Conservation (phyloP, 2,329 filamentous ascomycete species). For the Phaeosphaeriaceae sp. region DNA sequence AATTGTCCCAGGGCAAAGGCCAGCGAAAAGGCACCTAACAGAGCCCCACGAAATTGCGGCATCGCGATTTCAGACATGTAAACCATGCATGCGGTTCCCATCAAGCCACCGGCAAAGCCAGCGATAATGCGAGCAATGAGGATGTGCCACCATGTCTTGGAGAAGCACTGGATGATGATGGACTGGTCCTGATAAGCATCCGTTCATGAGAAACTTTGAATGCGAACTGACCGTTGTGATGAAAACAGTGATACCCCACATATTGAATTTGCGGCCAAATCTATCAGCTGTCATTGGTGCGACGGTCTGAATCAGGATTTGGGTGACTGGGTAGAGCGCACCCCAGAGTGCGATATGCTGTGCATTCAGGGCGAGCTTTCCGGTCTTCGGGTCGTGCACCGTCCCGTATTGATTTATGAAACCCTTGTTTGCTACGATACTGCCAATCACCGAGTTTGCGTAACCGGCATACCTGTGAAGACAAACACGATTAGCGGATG, state of each 20-base stretch:
- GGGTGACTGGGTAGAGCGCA: conserved; percentile 8
- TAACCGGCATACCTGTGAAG: conserved; percentile 8
- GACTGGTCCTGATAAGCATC: conserved; percentile 7
- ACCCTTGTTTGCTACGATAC: conserved; percentile 11
- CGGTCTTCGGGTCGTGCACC: conserved; percentile 10
- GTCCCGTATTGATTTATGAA: conserved; percentile 15
- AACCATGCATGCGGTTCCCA: conserved; percentile 13
- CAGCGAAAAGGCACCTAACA: conserved; percentile 11
- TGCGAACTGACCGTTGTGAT: conserved; percentile 4
- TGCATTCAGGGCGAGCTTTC: conserved; percentile 8
- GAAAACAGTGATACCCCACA: conserved; percentile 13
- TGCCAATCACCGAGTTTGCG: conserved; percentile 14
- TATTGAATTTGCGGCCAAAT: conserved; percentile 13
- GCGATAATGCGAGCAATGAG: conserved; percentile 10
- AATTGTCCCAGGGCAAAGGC: conserved; percentile 13
- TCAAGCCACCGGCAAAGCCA: conserved; percentile 9
- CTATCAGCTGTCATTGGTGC: conserved; percentile 9
- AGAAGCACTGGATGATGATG: conserved; percentile 11
- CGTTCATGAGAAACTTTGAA: background rate
- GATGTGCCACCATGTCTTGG: conserved; percentile 13
- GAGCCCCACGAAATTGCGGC: conserved; percentile 10
- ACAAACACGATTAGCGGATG: background rate
- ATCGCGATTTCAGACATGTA: conserved; percentile 17
- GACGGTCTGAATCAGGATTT: conserved; percentile 6
- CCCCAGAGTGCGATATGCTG: conserved; percentile 12